Evolutionary conservation across 2,329 filamentous ascomycete genomes (phyloP).

Genomic region (Aureobasidium vineae): DNA sequence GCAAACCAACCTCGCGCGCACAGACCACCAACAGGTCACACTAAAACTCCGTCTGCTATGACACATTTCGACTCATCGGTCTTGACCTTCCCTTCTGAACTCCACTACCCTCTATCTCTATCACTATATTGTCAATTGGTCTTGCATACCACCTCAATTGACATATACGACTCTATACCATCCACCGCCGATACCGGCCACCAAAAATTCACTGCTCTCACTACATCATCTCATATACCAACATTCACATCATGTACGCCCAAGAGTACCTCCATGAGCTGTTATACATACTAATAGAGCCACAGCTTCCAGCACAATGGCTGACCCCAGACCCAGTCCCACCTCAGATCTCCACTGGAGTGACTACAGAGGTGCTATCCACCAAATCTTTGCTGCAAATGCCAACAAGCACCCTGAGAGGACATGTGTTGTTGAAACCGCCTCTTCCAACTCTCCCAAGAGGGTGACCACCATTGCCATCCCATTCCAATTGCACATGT

Average conservation of each 20-base stretch:
- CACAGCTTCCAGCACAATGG: slow-evolving; percentile 30
- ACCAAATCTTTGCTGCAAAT: slow-evolving; percentile 66
- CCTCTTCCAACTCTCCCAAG: slow-evolving; percentile 45
- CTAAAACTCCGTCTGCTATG: slow-evolving; percentile 18
- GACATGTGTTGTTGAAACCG: slow-evolving; percentile 66
- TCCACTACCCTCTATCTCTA: too few species aligned
- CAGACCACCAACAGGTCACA: background rate
- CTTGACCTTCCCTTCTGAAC: slow-evolving; percentile 1
- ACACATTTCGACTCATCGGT: slow-evolving; percentile 22
- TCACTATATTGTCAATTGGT: background rate
- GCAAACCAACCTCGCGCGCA: background rate
- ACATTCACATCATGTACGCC: background rate
- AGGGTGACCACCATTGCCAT: slow-evolving; percentile 28
- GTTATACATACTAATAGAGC: background rate
- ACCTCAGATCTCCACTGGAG: slow-evolving; percentile 67
- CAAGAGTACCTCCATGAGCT: background rate
- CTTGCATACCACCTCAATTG: slow-evolving; percentile 2
- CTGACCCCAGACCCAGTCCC: slow-evolving; percentile 57
- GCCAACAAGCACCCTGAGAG: slow-evolving; percentile 67
- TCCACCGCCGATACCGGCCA: slow-evolving; percentile 21
- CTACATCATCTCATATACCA: background rate
- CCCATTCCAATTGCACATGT: background rate
- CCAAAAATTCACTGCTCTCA: background rate
- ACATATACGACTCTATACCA: background rate
- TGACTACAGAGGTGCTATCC: slow-evolving; percentile 64